A percentile compares a stretch with the other conserved stretches of the same genome.
phyloP scores from a whole-genome alignment of 257 asterid species.

The Apocynum venetum region DNA sequence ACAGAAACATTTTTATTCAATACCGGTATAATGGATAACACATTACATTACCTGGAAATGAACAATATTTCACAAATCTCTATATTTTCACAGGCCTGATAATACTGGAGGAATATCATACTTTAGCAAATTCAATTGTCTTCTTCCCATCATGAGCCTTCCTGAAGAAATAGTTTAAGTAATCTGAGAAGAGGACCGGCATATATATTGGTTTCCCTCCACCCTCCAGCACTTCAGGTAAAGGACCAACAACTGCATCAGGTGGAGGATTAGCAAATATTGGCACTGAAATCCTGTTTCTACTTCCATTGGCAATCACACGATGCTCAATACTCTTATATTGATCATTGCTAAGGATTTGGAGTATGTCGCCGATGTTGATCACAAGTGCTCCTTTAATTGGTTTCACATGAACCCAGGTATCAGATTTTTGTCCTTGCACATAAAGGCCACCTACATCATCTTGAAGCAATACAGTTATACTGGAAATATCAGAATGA shows the following conservation, averaged over 20 bases:
- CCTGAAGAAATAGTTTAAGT: constrained; percentile 49
- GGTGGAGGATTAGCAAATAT: constrained; percentile 39
- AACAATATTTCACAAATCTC: too few species aligned
- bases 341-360: constrained; percentile 18
- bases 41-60: too few species aligned
- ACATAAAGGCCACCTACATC: constrained; percentile 56
- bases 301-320: constrained; percentile 29
- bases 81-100: too few species aligned
- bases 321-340: constrained; percentile 62
- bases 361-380: too few species aligned
- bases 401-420: too few species aligned
- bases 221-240: constrained; percentile 32
- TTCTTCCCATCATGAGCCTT: constrained; percentile 52
- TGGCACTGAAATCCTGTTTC: constrained; percentile 46
- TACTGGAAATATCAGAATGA: constrained; percentile 49
- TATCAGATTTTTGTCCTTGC: constrained; percentile 10
- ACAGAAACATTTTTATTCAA: too few species aligned
- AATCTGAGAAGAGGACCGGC: constrained; percentile 37
- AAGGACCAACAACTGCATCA: constrained; percentile 42
- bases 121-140: constrained; percentile 39
- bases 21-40: too few species aligned
- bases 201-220: constrained; percentile 43
- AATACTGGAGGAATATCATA: neutral
- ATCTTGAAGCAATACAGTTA: constrained; percentile 54
- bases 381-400: too few species aligned